Base-by-base conservation (phyloP, 768 basidiomycete species). In the Cubamyces sp. region DNA sequence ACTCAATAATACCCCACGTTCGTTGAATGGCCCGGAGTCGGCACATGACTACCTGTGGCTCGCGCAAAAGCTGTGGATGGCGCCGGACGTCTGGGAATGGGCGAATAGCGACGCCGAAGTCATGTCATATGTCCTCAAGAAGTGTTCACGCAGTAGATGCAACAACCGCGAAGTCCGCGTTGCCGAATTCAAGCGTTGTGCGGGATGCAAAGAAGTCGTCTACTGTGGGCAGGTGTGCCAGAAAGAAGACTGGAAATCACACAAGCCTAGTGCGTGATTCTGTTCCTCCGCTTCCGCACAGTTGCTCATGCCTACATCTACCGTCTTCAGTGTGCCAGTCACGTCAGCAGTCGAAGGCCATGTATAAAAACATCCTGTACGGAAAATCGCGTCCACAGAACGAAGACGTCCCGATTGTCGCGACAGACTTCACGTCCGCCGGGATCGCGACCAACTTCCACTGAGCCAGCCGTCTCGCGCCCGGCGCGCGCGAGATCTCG, bases 21-120 rank as follows among this genome's bases (percentile, higher is more conserved):
- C 54, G 12, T 52, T 58, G 18, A 79, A 81, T 55, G 75, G 79
- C 1, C 70, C 75, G 0, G 80, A 80, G 63, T 78, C 78, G 23
- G 80, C 80, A 19, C 79, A 78, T 40, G 82, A 82, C 66, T 79
- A 81, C 68, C 67, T 80, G 11, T 83, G 76, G 75, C 64, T 78
- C 9, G 71, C 78, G 0, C 80, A 81, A 62, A 75, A 78, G 55
- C 68, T 81, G 8, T 82, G 78, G 79, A 78, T 77, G 76, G 69
- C 72, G n/a, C 65, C 67, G 2, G 73, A 73, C 47, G 77, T 78
- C 14, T 81, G 81, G 80, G 68, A 74, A 8, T 82, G 80, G 81
- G 78, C 74, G 12, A 71, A 77, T 64, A 68, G 66, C n/a, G 69
- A 76, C 57, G 56, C 65, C 8, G 73, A 75, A 41, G 77, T 72